Percentiles rank a stretch among this genome's conserved stretches.
Conservation (phyloP, 495 filamentous ascomycete species). For the Stereocaulon alpinum region DNA sequence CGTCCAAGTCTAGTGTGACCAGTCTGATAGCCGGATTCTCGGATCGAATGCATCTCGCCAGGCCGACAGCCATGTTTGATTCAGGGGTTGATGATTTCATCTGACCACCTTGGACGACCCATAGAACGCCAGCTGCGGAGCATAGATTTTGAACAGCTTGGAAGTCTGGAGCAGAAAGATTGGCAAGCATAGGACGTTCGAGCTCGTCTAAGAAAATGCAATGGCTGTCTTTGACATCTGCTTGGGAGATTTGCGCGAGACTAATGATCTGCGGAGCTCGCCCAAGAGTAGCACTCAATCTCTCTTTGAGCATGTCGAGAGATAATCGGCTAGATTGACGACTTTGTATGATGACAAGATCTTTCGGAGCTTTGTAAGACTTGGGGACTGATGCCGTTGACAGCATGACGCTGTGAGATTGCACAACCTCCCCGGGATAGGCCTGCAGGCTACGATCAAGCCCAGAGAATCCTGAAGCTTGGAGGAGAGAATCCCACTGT, state of each 20-base stretch:
- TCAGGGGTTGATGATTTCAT: conserved; percentile 4
- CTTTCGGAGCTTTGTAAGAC: neutral
- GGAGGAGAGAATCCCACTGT: conserved; percentile 20
- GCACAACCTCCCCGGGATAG: neutral
- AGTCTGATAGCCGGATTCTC: conserved; percentile 15
- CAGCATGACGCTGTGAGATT: conserved; percentile 11
- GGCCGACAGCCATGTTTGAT: conserved; percentile 9
- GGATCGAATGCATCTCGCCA: conserved; percentile 11
- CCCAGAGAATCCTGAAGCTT: conserved; percentile 22
- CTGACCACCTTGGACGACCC: conserved; percentile 11
- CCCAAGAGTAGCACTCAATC: neutral
- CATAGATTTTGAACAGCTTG: conserved; percentile 7
- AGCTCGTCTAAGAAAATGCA: conserved; percentile 8
- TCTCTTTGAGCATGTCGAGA: neutral
- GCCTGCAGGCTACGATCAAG: conserved; percentile 11
- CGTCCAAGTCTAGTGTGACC: conserved; percentile 13
- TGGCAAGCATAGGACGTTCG: conserved; percentile 2
- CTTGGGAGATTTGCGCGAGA: neutral
- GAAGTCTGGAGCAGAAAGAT: neutral
- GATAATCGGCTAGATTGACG: conserved; percentile 1
- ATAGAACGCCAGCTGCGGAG: conserved; percentile 8
- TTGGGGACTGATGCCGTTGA: conserved; percentile 8
- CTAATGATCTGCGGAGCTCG: neutral
- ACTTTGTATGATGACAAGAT: conserved; percentile 1
- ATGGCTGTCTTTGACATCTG: neutral